phyloP scores from a whole-genome alignment of 352 stramenopile genomes.

The Globisporangium uncinulatum region DNA sequence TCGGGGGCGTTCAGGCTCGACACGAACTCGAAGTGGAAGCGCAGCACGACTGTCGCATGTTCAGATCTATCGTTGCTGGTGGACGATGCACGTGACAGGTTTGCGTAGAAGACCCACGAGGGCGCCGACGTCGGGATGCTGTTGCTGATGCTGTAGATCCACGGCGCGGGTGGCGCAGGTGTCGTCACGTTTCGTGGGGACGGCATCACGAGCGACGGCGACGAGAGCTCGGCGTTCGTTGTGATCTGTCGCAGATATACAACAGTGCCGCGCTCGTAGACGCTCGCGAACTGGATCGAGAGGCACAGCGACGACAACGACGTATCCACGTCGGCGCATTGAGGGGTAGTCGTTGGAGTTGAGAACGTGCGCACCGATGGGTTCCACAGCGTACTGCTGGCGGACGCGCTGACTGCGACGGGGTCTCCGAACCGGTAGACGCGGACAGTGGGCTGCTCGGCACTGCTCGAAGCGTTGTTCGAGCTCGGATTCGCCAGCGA shows the following conservation, averaged over 20 bases:
- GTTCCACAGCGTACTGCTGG: background rate
- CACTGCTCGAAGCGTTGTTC: background rate
- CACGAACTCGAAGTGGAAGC: constrained; percentile 9
- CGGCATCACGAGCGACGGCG: constrained; percentile 1
- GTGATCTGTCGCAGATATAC: constrained; percentile 9
- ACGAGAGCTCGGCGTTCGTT: constrained; percentile 3
- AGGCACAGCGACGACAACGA: background rate
- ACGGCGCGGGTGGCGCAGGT: background rate
- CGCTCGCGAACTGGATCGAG: constrained; percentile 4
- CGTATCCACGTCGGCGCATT: background rate
- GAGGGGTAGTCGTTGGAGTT: background rate
- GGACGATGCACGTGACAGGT: background rate
- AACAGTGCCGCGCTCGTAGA: background rate
- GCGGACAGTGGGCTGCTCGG: background rate
- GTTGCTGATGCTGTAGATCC: constrained; percentile 3
- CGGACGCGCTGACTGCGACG: background rate
- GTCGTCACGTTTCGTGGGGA: background rate
- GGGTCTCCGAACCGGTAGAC: constrained; percentile 7
- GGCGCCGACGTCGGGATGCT: background rate
- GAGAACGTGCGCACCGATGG: too few species aligned
- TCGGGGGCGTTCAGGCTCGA: background rate
- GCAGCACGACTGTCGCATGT: background rate
- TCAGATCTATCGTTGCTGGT: background rate
- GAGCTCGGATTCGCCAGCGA: background rate
- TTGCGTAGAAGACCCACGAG: constrained; percentile 3